Evolutionary conservation across 768 basidiomycete species (phyloP), one percentile per base, ranked within the genome.

Genomic region (Hemileccinum impolitum): DNA sequence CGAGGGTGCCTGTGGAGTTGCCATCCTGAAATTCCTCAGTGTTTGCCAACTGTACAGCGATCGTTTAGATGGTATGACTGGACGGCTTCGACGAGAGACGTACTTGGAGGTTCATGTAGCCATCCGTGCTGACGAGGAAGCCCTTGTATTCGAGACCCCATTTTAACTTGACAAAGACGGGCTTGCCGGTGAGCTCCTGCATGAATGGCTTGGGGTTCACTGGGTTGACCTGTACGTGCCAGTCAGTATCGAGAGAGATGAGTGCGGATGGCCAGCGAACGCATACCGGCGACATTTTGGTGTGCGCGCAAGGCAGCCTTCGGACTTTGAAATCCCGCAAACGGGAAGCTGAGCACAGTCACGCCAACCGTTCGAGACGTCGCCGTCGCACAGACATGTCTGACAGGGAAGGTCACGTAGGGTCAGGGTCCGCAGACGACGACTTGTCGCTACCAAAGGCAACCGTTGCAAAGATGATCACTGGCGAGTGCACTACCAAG

Each of bases 61-160:
- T 6, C 48, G 21, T 3, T 17, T 13, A 12, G 50, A 37, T 1
- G 4, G 26, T 31, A 10, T 25, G 34, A 37, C 26, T 18, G 6
- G 15, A 23, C 6, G 23, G 23, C 6, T 19, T 47, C 25, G 45
- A 43, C 21, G 17, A 5, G 17, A 30, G 18, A 40, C 54, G 52
- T 60, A 91, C 95, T 78, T 99, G 96, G 40, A 99, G 81, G 69
- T 99, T 99, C 96, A 98, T 98, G 74, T 96, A 99, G 12, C 92
- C 92, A 70, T 99, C 96, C 7, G 96, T 97, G 63, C 91, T 94
- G 57, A 99, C 96, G 55, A 99, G 80, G 75, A 96, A 99, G 37
- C 96, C 96, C 75, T 94, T 96, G 79, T 98, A 98, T 66, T 98
- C 94, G 43, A 97, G 78, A 53, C 96, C 96, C 96, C 96, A 99